Percentiles rank a stretch among this genome's conserved stretches.
phyloP scores from a whole-genome alignment of 768 basidiomycete species.

The Leccinum disarticulatum region DNA sequence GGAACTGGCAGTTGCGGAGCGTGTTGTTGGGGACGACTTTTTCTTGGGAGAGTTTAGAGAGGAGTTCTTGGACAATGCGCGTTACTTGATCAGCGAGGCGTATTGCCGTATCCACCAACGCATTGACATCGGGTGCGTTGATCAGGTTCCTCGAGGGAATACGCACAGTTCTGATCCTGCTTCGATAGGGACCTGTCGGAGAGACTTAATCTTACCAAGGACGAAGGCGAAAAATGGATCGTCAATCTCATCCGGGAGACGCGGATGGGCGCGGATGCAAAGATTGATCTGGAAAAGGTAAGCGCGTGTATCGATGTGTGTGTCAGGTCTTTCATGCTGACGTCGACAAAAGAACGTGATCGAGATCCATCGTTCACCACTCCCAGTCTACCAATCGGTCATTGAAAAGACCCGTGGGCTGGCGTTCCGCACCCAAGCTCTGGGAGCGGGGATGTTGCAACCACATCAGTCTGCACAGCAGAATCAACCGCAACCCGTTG shows the following conservation, averaged over 20 bases:
- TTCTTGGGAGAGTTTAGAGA: constrained; percentile 89
- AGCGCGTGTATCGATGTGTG: neutral
- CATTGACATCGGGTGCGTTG: constrained; percentile 77
- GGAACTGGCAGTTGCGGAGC: constrained; percentile 73
- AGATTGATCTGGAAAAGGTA: constrained; percentile 96
- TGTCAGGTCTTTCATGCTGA: constrained; percentile 6
- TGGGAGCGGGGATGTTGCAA: constrained; percentile 73
- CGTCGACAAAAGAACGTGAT: constrained; percentile 78
- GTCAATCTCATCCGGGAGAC: constrained; percentile 99
- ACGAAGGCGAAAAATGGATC: constrained; percentile 99
- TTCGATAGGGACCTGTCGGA: constrained; percentile 79
- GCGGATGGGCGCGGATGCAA: constrained; percentile 93
- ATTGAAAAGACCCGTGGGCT: constrained; percentile 95
- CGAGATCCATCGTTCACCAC: constrained; percentile 86
- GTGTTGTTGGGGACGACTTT: constrained; percentile 88
- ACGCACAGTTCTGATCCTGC: neutral
- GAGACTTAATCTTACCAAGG: constrained; percentile 87
- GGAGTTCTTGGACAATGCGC: constrained; percentile 94
- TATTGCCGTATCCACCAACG: constrained; percentile 97
- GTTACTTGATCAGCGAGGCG: constrained; percentile 94
- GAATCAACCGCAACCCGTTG: constrained; percentile 31
- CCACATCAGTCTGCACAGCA: constrained; percentile 32
- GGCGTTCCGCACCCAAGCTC: constrained; percentile 85
- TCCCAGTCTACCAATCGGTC: constrained; percentile 89
- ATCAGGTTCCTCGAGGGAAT: neutral